These are phyloP conservation scores for Aspergillus sp. DNA, from an alignment of 2,329 filamentous ascomycete genomes.

Conservation along the genomic window DNA sequence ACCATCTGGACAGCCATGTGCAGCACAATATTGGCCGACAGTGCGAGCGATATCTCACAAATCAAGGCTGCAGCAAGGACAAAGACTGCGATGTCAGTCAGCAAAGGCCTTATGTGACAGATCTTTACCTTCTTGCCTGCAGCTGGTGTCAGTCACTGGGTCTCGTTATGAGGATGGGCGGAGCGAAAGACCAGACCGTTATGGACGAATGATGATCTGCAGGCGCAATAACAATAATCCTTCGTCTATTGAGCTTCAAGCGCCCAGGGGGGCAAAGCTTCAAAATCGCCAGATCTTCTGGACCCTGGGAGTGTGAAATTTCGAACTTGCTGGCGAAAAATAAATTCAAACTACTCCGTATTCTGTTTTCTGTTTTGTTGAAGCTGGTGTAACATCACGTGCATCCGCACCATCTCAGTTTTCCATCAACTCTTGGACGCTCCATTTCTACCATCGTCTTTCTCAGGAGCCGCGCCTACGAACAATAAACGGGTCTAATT, in stretches of 20 bases:
- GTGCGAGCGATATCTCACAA: slow-evolving; percentile 4
- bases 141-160: background rate
- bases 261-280: background rate
- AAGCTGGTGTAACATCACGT: background rate
- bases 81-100: background rate
- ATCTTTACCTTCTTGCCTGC: background rate
- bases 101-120: background rate
- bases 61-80: background rate
- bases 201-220: slow-evolving; percentile 8
- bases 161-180: background rate
- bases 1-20: slow-evolving; percentile 3
- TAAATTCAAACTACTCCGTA: background rate
- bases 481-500: too few relatives aligned
- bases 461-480: too few relatives aligned
- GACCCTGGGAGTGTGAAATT: background rate
- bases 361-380: too few relatives aligned
- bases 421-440: background rate
- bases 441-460: too few relatives aligned
- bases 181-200: background rate
- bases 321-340: background rate
- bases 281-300: background rate
- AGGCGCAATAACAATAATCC: slow-evolving; percentile 3
- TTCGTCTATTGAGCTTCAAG: background rate
- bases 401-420: background rate
- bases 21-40: slow-evolving; percentile 3